phyloP scores from a whole-genome alignment of 257 asterid genomes.

The Fraxinus quadrangulata region DNA sequence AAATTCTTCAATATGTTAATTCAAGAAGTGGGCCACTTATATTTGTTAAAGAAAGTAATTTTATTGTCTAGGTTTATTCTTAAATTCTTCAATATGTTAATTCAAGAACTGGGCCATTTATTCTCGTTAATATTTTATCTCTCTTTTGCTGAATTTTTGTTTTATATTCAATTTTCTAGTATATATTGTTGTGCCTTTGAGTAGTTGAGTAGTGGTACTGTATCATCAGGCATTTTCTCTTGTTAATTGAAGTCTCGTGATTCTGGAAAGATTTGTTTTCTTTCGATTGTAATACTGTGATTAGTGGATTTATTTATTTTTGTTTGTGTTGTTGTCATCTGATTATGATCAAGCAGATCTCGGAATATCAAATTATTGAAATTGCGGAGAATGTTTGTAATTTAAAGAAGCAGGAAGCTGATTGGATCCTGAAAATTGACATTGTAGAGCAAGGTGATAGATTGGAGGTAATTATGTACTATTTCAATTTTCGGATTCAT shows the following conservation, averaged over 20 bases:
- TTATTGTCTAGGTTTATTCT: slow-evolving; percentile 21
- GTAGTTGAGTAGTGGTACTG: not conserved
- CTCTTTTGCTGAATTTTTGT: not conserved
- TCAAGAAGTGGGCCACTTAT: not conserved
- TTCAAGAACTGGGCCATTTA: not conserved
- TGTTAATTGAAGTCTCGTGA: not conserved
- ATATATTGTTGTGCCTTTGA: not conserved
- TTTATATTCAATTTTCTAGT: not conserved
- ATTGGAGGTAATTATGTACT: slow-evolving; percentile 57
- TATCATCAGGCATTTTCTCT: not conserved
- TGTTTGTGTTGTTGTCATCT: not conserved
- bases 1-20: slow-evolving; percentile 1
- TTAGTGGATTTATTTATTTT: not conserved
- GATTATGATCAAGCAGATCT: slow-evolving; percentile 47
- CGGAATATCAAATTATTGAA: slow-evolving; percentile 85
- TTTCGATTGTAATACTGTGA: not conserved
- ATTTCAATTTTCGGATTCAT: not conserved
- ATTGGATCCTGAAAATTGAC: slow-evolving; percentile 96
- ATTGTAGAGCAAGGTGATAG: slow-evolving; percentile 81
- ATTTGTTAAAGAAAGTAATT: slow-evolving; percentile 50
- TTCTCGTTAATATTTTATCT: not conserved
- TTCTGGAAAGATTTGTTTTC: not conserved
- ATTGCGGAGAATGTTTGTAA: slow-evolving; percentile 93
- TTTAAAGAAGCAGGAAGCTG: slow-evolving; percentile 94
- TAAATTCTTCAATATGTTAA: not conserved